Evolutionary conservation across 2,329 filamentous ascomycete genomes (phyloP), one percentile per base, ranked within the genome.

Genomic region (Monosporascus sp.): DNA sequence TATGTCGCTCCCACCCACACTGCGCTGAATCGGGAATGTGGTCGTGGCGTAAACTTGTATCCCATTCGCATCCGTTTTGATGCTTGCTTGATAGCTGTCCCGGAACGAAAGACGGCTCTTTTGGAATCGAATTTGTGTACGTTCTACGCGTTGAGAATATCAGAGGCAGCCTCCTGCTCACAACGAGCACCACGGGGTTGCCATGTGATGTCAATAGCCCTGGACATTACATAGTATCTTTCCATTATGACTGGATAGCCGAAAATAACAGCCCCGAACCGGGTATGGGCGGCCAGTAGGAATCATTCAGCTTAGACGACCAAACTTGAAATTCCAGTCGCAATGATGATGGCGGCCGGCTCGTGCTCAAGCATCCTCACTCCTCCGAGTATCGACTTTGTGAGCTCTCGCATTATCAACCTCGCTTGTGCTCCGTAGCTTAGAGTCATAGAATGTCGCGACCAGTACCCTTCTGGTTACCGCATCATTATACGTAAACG

Each of bases 1-100:
- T 27, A 31, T 8, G 24, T 14, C 11, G 22, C 57, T 60, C 57
- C 61, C 62, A 62, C 58, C 53, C 60, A 61, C 61, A 59, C 62
- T 65, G 60, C 56, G 59, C 63, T 61, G 59, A 65, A 65, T 67
- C 64, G 60, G 64, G 64, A 65, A 67, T 67, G 64, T 65, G 62
- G 60, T 64, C 58, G 61, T 46, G 43, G 20, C 43, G 43, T 14
- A n/a, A 43, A 46, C 20, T 14, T 46, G 43, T 31, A 31, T 25
- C 43, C 7, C 9, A 35, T 46, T 27, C n/a, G 22, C 43, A 58
- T 60, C 53, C 57, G 54, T 57, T 61, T 54, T 63, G 59, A 61
- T 64, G 51, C 54, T 44, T 22, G 20, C 7, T 44, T 18, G 20
- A 18, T 11, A 44, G 20, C n/a, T 20, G 41, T 44, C 57, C 50